Evolutionary conservation across 2,329 filamentous ascomycete genomes (phyloP).

Genomic region (Macrophomina tecta): DNA sequence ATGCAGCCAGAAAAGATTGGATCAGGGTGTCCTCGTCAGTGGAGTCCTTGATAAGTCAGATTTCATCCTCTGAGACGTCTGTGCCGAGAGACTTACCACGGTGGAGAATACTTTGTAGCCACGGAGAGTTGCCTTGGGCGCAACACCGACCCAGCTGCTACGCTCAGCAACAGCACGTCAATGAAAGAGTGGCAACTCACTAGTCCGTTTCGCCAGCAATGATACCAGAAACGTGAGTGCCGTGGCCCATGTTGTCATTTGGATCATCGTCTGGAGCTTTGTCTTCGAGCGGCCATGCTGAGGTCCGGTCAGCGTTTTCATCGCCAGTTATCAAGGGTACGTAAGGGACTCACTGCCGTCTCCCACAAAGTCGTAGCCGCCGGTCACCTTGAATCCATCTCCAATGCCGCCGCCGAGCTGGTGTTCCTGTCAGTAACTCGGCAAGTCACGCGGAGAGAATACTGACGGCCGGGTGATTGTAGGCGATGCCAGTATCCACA

Average conservation of each 20-base stretch:
- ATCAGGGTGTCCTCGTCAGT: conserved; percentile 27
- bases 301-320: background rate
- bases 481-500: conserved; percentile 45
- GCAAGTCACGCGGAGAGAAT: conserved; percentile 44
- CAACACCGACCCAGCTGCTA: conserved; percentile 46
- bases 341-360: conserved; percentile 49
- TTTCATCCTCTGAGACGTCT: conserved; percentile 63
- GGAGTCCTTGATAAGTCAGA: background rate
- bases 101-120: conserved; percentile 61
- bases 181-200: conserved; percentile 30
- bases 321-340: conserved; percentile 39
- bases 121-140: conserved; percentile 12
- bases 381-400: conserved; percentile 61
- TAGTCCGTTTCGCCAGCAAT: conserved; percentile 63
- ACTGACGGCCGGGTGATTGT: background rate
- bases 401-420: conserved; percentile 69
- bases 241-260: conserved; percentile 63
- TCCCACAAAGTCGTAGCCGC: conserved; percentile 64
- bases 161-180: conserved; percentile 35
- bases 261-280: conserved; percentile 57
- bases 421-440: conserved; percentile 62
- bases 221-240: conserved; percentile 61
- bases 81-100: conserved; percentile 60
- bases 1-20: conserved; percentile 47
- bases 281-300: conserved; percentile 8